A percentile compares a stretch with the other conserved stretches of the same genome.
Conservation (phyloP, 2,329 filamentous ascomycete species). For the Pestalotiopsis sp. region DNA sequence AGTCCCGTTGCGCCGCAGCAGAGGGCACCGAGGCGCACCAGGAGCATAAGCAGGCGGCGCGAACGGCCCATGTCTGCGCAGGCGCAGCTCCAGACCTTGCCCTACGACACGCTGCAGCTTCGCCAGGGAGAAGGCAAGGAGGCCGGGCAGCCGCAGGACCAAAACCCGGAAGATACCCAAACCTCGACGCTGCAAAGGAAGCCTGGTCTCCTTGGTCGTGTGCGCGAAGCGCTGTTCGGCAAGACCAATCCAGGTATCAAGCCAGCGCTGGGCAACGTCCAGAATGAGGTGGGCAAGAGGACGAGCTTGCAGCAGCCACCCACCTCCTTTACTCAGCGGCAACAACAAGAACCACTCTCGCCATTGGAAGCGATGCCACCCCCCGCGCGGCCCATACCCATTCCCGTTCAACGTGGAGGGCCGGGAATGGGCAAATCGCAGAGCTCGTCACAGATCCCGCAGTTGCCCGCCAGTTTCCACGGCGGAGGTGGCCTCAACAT, state of each 20-base stretch:
- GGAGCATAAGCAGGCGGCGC: slow-evolving; percentile 5
- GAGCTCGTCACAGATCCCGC: slow-evolving; percentile 25
- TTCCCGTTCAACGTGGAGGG: not conserved
- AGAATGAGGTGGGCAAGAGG: slow-evolving; percentile 26
- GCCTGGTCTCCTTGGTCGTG: slow-evolving; percentile 29
- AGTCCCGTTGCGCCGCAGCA: not conserved
- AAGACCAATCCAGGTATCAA: not conserved
- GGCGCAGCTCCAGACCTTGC: slow-evolving; percentile 16
- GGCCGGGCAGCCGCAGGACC: not conserved
- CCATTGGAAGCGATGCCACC: not conserved
- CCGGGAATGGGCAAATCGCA: slow-evolving; percentile 20
- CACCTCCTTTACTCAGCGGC: not conserved
- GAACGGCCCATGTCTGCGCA: slow-evolving; percentile 22
- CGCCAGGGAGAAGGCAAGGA: slow-evolving; percentile 6
- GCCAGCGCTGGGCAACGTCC: slow-evolving; percentile 15
- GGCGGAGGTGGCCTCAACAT: not conserved
- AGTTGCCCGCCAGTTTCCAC: slow-evolving; percentile 15
- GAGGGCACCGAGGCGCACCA: not conserved
- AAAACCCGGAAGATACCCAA: slow-evolving; percentile 7
- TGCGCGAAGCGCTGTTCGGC: slow-evolving; percentile 26
- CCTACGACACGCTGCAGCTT: slow-evolving; percentile 11
- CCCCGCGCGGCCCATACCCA: slow-evolving; percentile 15
- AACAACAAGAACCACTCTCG: not conserved
- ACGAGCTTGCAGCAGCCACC: slow-evolving; percentile 29
- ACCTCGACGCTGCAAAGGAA: slow-evolving; percentile 27